Evolutionary conservation across 1,284 basidiomycete species (phyloP), one percentile per base, ranked within the genome.

Genomic region (Apiotrichum brassicae): DNA sequence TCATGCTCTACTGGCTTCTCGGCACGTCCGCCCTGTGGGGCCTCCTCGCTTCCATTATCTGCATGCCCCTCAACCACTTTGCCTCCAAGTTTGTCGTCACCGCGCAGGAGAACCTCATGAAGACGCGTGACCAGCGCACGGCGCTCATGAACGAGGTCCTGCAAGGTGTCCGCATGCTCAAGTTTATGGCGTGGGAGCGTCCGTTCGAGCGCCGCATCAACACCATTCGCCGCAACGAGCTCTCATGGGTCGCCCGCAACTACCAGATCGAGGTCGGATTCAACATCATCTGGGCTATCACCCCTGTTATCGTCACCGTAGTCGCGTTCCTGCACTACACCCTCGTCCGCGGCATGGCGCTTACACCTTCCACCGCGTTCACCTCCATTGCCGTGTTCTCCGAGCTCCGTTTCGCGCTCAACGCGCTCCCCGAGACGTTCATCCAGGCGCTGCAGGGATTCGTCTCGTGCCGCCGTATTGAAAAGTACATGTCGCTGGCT

Each of bases 101-200:
- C 42, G 82, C 81, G 0, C 89, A 95, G 65, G 89, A 94, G 54
- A 87, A 85, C 61, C 76, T 95, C 20, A 93, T 93, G 88, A 91
- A 90, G 72, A 81, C 87, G 30, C 81, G 91, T 19, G 92, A 97
- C 62, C 86, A 91, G 71, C 81, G 92, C 42, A 88, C 92, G 18
- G 78, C 85, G 1, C 75, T 94, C 40, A 95, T 94, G 90, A 94
- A 94, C 62, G 91, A 94, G 81, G 82, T 92, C 47, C 76, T 95
- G 7, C 86, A 87, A 43, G 87, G 82, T 3, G 90, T 95, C 55
- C 79, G 89, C n/a, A 93, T 94, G 87, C 81, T 94, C 61, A 94
- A 95, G 77, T 92, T 92, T 71, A 92, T 93, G 87, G 88, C 87
- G 11, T 93, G 90, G 90, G 92, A 95, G 72, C 81, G 87, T 19